Evolutionary conservation across 2,329 filamentous ascomycete genomes (phyloP), one percentile per base, ranked within the genome.

Genomic region (Paraconiothyrium sp.): DNA sequence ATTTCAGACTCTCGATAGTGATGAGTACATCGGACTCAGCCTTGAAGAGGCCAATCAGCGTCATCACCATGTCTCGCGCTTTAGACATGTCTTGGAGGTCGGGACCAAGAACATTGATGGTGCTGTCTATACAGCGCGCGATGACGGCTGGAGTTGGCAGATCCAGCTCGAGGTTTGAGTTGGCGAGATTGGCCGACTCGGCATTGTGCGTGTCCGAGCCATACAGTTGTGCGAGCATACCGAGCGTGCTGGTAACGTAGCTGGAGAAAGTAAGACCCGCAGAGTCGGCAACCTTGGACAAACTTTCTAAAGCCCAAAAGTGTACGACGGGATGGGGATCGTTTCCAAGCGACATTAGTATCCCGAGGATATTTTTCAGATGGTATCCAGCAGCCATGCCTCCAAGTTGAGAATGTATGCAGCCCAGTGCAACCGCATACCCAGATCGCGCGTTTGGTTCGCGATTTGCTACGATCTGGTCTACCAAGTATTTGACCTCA

Each of bases 341-440:
- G 69, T 94, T 97, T 77, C 93, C 94, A 10, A 99, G 85, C 8
- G 95, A 98, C 91, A 98, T 97, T n/a, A 99, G 83, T 43, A 99
- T 96, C 20, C 94, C 92, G n/a, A 97, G 86, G 54, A 99, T 97
- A 1, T 93, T 97, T 82, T 98, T 98, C 54, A 99, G 85, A 76
- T 99, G 95, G 71, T 95, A 93, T 3, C 94, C 93, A 58, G 95
- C 95, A 57, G 95, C 95, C 94, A 99, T 98, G 59, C 95, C 94
- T 60, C 95, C 96, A 37, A 99, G 92, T 76, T 97, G 93, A 20
- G 93, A 92, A 79, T 99, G 94, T 55, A 99, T 98, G 59, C 91
- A 92, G 9, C 95, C 95, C 34, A 99, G 82, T 13, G 95, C 93
- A 83, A 96, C 92, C 16, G 96, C 95, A 79, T 94, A 99, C 11